These are phyloP conservation scores for Dovyalis caffra DNA, from an alignment of 345 rosid species.

Conservation along the genomic window DNA sequence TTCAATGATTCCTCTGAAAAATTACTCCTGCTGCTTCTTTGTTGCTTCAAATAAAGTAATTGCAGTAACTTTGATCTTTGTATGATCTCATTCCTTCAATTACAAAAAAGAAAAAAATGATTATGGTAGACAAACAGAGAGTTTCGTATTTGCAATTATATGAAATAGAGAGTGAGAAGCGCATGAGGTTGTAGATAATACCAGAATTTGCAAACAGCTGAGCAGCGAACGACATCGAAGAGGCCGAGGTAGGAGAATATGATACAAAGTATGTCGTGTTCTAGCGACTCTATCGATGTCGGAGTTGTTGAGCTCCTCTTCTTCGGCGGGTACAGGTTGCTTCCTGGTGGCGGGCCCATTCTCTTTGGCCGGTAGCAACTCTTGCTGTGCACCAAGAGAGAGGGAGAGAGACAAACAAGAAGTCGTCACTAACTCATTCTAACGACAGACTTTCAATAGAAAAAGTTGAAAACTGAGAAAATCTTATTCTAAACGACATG, in stretches of 20 bases:
- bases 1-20: slow-evolving; percentile 38
- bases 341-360: slow-evolving; percentile 25
- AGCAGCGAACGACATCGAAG: slow-evolving; percentile 75
- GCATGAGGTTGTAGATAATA: slow-evolving; percentile 12
- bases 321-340: slow-evolving; percentile 40
- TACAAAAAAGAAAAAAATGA: neutral
- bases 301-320: slow-evolving; percentile 39
- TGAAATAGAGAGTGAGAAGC: neutral
- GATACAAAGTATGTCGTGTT: slow-evolving; percentile 52
- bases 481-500: too few species aligned
- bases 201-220: slow-evolving; percentile 83
- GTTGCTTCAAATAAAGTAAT: slow-evolving; percentile 46
- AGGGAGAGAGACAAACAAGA: too few species aligned
- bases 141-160: neutral
- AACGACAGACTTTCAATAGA: too few species aligned
- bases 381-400: too few species aligned
- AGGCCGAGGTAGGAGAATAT: slow-evolving; percentile 73
- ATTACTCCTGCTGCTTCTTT: slow-evolving; percentile 6
- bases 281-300: slow-evolving; percentile 42
- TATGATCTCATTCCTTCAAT: slow-evolving; percentile 51
- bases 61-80: slow-evolving; percentile 55
- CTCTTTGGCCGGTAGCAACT: neutral
- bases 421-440: too few species aligned
- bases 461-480: too few species aligned
- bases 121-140: too few species aligned